These are phyloP conservation scores for Eucalyptus cloeziana DNA, from an alignment of 345 rosid genomes.

Conservation along the genomic window DNA sequence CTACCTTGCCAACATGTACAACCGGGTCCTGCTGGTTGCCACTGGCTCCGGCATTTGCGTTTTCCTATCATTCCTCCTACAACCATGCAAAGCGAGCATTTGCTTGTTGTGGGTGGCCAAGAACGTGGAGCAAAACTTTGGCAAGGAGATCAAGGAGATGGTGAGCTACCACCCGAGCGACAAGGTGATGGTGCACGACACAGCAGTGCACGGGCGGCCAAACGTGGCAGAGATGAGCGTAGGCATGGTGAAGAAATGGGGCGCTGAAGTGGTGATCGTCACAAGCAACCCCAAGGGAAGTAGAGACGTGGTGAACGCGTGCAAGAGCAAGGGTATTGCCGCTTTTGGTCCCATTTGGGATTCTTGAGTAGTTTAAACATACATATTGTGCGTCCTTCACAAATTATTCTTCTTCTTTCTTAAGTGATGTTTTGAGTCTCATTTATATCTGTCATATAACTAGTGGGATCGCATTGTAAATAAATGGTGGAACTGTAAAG, in stretches of 20 bases:
- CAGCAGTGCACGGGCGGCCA: constrained; percentile 52
- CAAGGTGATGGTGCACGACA: constrained; percentile 59
- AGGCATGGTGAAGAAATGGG: constrained; percentile 43
- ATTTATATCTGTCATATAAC: no score
- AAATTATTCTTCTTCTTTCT: no score
- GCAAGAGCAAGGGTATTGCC: constrained; percentile 44
- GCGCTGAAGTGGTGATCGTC: constrained; percentile 62
- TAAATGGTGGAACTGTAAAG: no score
- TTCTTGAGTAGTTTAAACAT: constrained; percentile 43
- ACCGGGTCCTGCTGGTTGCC: constrained; percentile 64
- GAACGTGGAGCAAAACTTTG: constrained; percentile 64
- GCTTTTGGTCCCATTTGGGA: constrained; percentile 93
- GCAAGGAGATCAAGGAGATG: constrained; percentile 42
- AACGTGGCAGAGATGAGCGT: constrained; percentile 59
- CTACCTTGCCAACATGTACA: constrained; percentile 56
- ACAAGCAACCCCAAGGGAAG: constrained; percentile 87
- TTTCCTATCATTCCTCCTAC: constrained; percentile 65
- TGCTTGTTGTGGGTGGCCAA: constrained; percentile 69
- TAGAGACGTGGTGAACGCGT: constrained; percentile 59
- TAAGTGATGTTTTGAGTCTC: no score
- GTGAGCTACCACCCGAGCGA: constrained; percentile 37
- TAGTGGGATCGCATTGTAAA: no score
- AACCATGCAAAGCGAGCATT: constrained; percentile 40
- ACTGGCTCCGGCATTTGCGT: constrained; percentile 85
- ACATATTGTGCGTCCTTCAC: no score